phyloP scores from a whole-genome alignment of 106 monocot genomes.

The Dendrobium catenatum region DNA sequence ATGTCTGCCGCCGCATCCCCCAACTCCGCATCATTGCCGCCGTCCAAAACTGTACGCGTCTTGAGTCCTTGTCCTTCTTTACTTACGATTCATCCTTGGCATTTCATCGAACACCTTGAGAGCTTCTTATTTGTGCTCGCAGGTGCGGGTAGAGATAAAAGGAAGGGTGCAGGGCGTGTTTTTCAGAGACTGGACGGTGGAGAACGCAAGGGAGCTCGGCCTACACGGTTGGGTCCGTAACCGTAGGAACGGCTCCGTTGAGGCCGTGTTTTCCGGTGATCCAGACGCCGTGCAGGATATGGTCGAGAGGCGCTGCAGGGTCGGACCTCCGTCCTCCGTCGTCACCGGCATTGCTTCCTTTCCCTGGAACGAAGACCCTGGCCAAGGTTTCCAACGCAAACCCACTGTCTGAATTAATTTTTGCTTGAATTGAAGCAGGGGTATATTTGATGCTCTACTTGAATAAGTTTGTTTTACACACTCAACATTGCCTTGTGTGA shows the following conservation, averaged over 20 bases:
- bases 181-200: constrained; percentile 78
- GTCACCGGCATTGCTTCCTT: constrained; percentile 49
- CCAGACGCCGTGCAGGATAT: constrained; percentile 51
- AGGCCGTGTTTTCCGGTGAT: constrained; percentile 34
- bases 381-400: constrained; percentile 38
- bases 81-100: not conserved
- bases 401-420: constrained; percentile 27
- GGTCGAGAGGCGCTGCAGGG: constrained; percentile 61
- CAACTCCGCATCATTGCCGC: not conserved
- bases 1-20: not conserved
- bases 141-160: constrained; percentile 68
- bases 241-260: constrained; percentile 13
- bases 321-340: constrained; percentile 54
- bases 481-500: no score
- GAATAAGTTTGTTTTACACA: no score
- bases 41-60: not conserved
- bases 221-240: constrained; percentile 16
- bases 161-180: constrained; percentile 79
- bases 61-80: not conserved
- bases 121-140: not conserved
- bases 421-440: not conserved
- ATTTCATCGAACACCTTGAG: not conserved
- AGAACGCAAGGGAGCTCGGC: constrained; percentile 34
- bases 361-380: constrained; percentile 34
- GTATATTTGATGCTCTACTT: not conserved